Conservation (phyloP, 2,329 filamentous ascomycete genomes). For the Paramyrothecium sp. region DNA sequence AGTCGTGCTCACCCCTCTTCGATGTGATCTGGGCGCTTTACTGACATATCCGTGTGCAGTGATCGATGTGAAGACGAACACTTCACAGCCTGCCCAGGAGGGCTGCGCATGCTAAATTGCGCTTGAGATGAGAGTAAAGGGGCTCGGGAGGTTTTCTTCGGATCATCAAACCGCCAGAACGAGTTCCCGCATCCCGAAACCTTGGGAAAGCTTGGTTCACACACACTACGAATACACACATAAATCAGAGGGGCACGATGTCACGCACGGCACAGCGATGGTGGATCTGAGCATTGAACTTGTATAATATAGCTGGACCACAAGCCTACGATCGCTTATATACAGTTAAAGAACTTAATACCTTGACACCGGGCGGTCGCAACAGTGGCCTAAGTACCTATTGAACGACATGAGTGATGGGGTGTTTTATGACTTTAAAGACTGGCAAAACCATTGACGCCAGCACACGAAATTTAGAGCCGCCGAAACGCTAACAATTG, state of each 20-base stretch:
- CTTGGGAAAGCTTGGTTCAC: background rate
- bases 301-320: constrained; percentile 33
- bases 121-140: constrained; percentile 22
- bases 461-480: too few relatives aligned
- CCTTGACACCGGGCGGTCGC: constrained; percentile 6
- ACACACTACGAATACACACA: background rate
- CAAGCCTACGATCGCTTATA: constrained; percentile 30
- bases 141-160: constrained; percentile 5
- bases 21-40: background rate
- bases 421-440: too few relatives aligned
- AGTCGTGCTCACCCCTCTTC: constrained; percentile 29
- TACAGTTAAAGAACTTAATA: constrained; percentile 23
- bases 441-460: too few relatives aligned
- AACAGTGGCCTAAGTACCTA: too few relatives aligned
- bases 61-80: constrained; percentile 90
- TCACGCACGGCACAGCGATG: constrained; percentile 24
- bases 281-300: constrained; percentile 26
- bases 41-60: constrained; percentile 47
- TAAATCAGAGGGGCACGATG: constrained; percentile 19
- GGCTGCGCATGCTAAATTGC: constrained; percentile 52
- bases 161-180: constrained; percentile 7
- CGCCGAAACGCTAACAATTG: too few relatives aligned
- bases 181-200: constrained; percentile 12
- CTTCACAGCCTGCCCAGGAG: constrained; percentile 67
- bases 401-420: too few relatives aligned